Conservation (phyloP, 768 basidiomycete genomes). For the Lepiota venenata region DNA sequence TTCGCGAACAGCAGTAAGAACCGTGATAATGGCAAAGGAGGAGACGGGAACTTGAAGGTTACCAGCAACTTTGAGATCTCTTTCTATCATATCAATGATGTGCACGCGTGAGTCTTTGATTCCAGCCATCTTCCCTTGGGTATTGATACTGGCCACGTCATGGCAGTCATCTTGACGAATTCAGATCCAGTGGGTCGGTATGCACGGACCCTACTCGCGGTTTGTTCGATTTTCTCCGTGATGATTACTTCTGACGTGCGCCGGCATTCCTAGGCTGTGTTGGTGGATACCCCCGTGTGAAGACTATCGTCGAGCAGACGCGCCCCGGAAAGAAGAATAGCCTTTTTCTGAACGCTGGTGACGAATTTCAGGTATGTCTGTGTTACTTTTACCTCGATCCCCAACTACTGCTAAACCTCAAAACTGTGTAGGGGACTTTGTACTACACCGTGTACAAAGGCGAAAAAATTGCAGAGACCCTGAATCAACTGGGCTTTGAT, state of each 20-base stretch:
- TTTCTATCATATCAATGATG: conserved; percentile 41
- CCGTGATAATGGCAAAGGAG: conserved; percentile 18
- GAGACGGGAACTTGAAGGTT: conserved; percentile 15
- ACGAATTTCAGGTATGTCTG: conserved; percentile 38
- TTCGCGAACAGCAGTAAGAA: conserved; percentile 16
- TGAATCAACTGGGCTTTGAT: conserved; percentile 42
- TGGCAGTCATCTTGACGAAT: conserved; percentile 35
- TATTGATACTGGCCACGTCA: neutral
- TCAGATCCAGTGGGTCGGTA: conserved; percentile 30
- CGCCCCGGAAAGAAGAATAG: conserved; percentile 30
- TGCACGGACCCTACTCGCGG: conserved; percentile 30
- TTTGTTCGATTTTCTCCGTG: conserved; percentile 3
- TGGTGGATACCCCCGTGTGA: conserved; percentile 41
- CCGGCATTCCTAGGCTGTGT: conserved; percentile 27
- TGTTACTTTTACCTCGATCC: neutral
- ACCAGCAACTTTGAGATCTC: conserved; percentile 22
- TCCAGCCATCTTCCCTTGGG: neutral
- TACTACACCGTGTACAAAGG: conserved; percentile 44
- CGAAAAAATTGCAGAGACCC: conserved; percentile 34
- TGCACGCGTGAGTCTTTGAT: conserved; percentile 30
- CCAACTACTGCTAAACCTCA: neutral
- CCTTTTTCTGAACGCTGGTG: conserved; percentile 41
- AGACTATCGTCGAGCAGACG: conserved; percentile 31
- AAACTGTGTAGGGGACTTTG: conserved; percentile 33
- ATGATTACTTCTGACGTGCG: neutral